A percentile compares a stretch with the other conserved stretches of the same genome.
phyloP scores from a whole-genome alignment of 495 filamentous ascomycete genomes.

The Pseudoneurospora amorphoporcata region DNA sequence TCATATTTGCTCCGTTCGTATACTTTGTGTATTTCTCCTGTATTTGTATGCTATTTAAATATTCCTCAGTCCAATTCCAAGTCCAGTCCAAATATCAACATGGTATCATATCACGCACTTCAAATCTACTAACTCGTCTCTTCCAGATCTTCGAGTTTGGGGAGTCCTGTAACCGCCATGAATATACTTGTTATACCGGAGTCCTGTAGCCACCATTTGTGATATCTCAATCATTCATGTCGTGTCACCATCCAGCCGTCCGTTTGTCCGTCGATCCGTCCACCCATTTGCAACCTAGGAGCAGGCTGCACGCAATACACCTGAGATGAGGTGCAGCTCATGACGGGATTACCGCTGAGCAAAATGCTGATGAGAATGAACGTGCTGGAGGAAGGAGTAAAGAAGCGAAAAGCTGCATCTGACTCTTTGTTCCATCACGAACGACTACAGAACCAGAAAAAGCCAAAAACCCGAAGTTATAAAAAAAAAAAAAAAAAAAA shows the following conservation, averaged over 20 bases:
- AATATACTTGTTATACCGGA: background rate
- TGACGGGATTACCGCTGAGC: background rate
- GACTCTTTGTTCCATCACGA: background rate
- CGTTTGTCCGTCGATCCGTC: background rate
- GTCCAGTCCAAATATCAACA: background rate
- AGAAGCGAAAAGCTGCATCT: background rate
- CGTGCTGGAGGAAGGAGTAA: background rate
- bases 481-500: background rate
- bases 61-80: background rate
- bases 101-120: background rate
- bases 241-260: background rate
- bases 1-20: background rate
- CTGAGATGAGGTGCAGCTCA: background rate
- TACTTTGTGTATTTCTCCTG: background rate
- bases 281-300: background rate
- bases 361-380: background rate
- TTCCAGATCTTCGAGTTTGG: background rate
- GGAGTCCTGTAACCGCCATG: background rate
- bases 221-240: background rate
- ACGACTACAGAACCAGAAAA: conserved; percentile 1
- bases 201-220: background rate
- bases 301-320: background rate
- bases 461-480: background rate
- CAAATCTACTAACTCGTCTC: background rate
- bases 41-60: background rate